Base-by-base conservation (phyloP, 2,329 filamentous ascomycete genomes). In the Hypocreales sp. region DNA sequence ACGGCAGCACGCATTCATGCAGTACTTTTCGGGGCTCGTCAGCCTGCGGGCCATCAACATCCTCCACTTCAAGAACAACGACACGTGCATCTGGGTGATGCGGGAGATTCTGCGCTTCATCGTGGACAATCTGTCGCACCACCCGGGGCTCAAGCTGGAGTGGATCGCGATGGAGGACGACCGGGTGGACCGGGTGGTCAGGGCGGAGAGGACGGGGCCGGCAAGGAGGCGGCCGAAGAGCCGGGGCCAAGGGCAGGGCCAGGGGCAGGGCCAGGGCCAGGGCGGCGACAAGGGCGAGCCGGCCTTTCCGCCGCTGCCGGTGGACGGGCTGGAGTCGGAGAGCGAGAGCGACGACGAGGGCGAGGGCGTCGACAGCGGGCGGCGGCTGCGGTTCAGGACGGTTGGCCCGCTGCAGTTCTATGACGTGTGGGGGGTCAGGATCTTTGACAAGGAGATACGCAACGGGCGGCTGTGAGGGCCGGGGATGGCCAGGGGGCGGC, bases 381-480 rank as follows among this genome's bases (percentile, higher is more conserved):
- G 41, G 23, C 41, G 47, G 21, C 44, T 54, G 26, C 42, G 48
- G 11, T 49, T 48, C 29, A 52, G 45, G 40, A 53, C 50, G 2
- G 39, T 51, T 20, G 50, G 50, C 3, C 48, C 48, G 11, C 30
- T 55, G 21, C 51, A 48, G 22, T 55, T 53, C 32, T 52, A 53
- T 25, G 51, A 55, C 19, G 51, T 52, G 8, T 53, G 51, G 51
- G 65, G 56, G 0, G 55, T 72, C 20, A 56, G 55, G 34, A 72
- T 74, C 26, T 74, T 72, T 35, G 57, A 66, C 38, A 72, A 70
- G 45, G 66, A 72, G 40, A 46, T 72, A 26, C 51, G 61, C 18
- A 46, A 35, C 22, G 48, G 48, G 13, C 39, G 44, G 25, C 30
- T 51, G 10, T 51, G 7, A 25, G 27, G 11, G 11, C 14, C 14